These are phyloP conservation scores for Blastocystis sp. DNA, from an alignment of 352 stramenopile genomes.

Conservation along the genomic window DNA sequence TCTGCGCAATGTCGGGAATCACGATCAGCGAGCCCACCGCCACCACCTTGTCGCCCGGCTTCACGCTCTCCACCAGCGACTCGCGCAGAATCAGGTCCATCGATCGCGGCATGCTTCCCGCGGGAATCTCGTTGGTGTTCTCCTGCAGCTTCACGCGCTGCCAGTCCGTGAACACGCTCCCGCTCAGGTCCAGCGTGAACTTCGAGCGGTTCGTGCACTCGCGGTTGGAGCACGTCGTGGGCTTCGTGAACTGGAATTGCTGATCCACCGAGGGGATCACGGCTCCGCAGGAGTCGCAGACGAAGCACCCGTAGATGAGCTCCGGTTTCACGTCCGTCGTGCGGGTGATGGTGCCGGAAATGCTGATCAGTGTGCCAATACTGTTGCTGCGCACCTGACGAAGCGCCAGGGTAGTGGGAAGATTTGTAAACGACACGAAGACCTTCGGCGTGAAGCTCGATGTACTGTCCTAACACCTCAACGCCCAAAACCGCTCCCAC, in stretches of 20 bases:
- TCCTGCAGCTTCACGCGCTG: conserved; percentile 96
- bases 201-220: conserved; percentile 81
- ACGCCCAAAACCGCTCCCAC: conserved; percentile 76
- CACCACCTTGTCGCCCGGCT: conserved; percentile 89
- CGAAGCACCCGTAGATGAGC: conserved; percentile 94
- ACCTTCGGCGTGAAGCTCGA: conserved; percentile 93
- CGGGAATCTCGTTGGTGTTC: conserved; percentile 91
- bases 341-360: conserved; percentile 96
- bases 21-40: conserved; percentile 96
- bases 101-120: conserved; percentile 91
- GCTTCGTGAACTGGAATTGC: conserved; percentile 91
- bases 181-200: conserved; percentile 90
- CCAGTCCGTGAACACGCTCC: conserved; percentile 95
- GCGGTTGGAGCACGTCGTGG: conserved; percentile 81
- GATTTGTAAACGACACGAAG: conserved; percentile 79
- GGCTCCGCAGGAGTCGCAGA: conserved; percentile 90
- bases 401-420: conserved; percentile 78
- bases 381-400: conserved; percentile 90
- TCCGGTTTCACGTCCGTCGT: conserved; percentile 76
- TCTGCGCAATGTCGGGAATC: conserved; percentile 88
- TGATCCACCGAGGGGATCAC: conserved; percentile 86
- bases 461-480: conserved; percentile 86
- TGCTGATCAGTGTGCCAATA: conserved; percentile 92
- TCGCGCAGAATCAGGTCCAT: conserved; percentile 95
- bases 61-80: conserved; percentile 92